Evolutionary conservation across 768 basidiomycete species (phyloP), one percentile per base, ranked within the genome.

Genomic region (Pleurotus tuoliensis): DNA sequence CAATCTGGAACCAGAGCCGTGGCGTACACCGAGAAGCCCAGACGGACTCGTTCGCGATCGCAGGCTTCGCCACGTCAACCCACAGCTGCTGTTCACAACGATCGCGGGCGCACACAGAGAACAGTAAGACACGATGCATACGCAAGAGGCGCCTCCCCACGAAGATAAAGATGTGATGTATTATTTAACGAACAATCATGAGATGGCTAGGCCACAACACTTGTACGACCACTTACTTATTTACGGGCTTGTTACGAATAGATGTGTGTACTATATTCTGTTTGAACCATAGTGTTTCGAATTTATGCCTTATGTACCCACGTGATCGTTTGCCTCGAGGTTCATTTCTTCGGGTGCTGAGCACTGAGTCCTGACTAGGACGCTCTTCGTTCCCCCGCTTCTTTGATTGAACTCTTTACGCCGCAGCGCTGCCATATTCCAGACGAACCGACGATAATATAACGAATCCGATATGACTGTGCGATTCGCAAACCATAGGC

Each of bases 401-500:
- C 48, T 7, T 50, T 37, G 38, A 50, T n/a, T 27, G 15, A 6
- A n/a, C 18, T 50, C 25, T n/a, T 15, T n/a, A 50, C 48, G 48
- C n/a, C 25, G 11, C 30, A 34, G 30, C 8, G 30, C 30, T 34
- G n/a, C 41, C 12, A n/a, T 44, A 15, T 4, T 44, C 41, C n/a
- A 44, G 20, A 44, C 20, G 8, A 34, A 9, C 9, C 9, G 11
- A 34, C 30, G 30, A 34, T 0, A 34, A 11, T 18, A 16, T 39
- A n/a, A 60, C 62, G 59, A 60, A 45, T 59, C 44, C 61, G 55
- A 34, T 11, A 87, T 87, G 85, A 86, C 85, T 27, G 73, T 86
- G 43, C 77, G 81, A 58, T 87, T 87, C 69, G 75, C 72, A 58
- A 82, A 82, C 47, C 63, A 81, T 66, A 77, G 86, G 66, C 56